Evolutionary conservation across 2,329 filamentous ascomycete species (phyloP), one percentile per base, ranked within the genome.

Genomic region (Monosporascus sp.): DNA sequence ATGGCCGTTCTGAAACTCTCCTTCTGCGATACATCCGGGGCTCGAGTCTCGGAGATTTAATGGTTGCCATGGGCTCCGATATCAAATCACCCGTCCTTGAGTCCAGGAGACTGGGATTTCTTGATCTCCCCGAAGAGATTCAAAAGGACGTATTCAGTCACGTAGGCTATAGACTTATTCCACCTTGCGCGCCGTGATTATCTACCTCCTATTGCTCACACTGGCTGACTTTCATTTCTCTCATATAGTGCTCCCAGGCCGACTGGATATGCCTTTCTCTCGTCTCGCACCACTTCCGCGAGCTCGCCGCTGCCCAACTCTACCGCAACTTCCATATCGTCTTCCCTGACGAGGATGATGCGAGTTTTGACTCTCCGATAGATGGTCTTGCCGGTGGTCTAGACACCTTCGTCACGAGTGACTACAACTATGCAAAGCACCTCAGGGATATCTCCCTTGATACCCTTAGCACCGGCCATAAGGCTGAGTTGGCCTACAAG

Each of bases 371-470:
- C 48, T 76, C 73, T 0, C 73, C 76, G n/a, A 78, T 82, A 48
- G 82, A 85, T 59, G 74, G 77, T 5, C 73, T 86, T 36, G 80
- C 83, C 2, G 75, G 75, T 22, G 79, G 82, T 3, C 73, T 87
- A 48, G 78, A 85, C 52, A 85, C 83, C 4, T 79, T 87, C 51
- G 80, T 77, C 31, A 82, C 82, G 0, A 86, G 83, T 71, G 76
- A 84, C 31, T 85, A 85, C 69, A 74, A 86, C 66, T 86, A 86
- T 69, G 81, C 80, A 26, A 70, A 77, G 57, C 78, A 84, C 62
- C 69, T 86, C 31, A 75, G 75, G 56, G 76, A 81, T 52, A 69
- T 87, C 38, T 76, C 72, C 34, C 73, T 87, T 55, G 82, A 85
- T 57, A 82, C 81, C 1, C 67, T 80, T 26, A 78, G 73, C 56